These are phyloP conservation scores for Corylus americana DNA, from an alignment of 306 rosid genomes.

Conservation along the genomic window DNA sequence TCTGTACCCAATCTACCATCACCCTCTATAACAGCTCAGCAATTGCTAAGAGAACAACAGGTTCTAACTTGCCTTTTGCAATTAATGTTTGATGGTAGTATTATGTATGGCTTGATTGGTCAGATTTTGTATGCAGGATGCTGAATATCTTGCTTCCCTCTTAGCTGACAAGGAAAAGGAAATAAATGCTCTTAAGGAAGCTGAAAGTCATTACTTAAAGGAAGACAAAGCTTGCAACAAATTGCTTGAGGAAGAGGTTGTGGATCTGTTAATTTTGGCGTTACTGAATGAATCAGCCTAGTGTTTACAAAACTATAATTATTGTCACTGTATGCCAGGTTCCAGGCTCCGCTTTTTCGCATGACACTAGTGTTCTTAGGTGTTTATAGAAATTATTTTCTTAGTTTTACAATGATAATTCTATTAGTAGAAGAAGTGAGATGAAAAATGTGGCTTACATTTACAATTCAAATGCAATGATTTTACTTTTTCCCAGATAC, in stretches of 20 bases:
- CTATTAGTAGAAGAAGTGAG: not conserved
- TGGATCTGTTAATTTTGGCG: slow-evolving; percentile 5
- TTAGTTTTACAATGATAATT: not conserved
- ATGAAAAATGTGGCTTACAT: too few species aligned
- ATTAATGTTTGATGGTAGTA: not conserved
- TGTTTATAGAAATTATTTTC: not conserved
- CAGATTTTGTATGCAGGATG: slow-evolving; percentile 49
- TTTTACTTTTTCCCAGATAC: not conserved
- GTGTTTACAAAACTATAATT: slow-evolving; percentile 12
- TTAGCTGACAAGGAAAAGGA: slow-evolving; percentile 52
- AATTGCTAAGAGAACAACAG: slow-evolving; percentile 62
- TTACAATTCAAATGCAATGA: not conserved
- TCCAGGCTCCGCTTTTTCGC: not conserved
- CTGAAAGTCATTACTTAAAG: slow-evolving; percentile 38
- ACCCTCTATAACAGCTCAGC: slow-evolving; percentile 39
- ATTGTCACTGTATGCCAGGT: not conserved
- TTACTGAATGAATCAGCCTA: slow-evolving; percentile 3
- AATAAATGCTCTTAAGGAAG: slow-evolving; percentile 36
- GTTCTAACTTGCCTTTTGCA: slow-evolving; percentile 40
- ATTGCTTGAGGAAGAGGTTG: slow-evolving; percentile 39
- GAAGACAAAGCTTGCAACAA: slow-evolving; percentile 36
- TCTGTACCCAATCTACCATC: slow-evolving; percentile 25
- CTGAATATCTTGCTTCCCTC: slow-evolving; percentile 52
- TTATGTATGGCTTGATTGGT: slow-evolving; percentile 23
- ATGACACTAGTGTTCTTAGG: not conserved